Percentiles rank a stretch among this genome's conserved stretches.
Evolutionary conservation across 2,329 filamentous ascomycete genomes (phyloP).

Genomic region (Westerdykella ornata): DNA sequence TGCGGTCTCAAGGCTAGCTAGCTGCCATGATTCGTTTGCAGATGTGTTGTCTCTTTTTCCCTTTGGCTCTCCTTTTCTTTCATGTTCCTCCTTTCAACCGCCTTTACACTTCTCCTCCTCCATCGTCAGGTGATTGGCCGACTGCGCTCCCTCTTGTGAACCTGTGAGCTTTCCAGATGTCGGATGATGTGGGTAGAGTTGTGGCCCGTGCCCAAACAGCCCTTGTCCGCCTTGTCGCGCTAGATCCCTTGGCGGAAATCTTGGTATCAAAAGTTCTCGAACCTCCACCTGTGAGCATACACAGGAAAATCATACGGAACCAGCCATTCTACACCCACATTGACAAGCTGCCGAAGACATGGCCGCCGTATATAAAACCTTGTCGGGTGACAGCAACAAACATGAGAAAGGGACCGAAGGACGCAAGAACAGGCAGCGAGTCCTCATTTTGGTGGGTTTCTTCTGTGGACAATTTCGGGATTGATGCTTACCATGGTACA

Average conservation of each 20-base stretch:
- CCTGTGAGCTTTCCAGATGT: conserved; percentile 2
- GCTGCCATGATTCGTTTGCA: too few relatives aligned
- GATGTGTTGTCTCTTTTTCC: too few relatives aligned
- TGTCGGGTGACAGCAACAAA: conserved; percentile 41
- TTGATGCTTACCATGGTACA: conserved; percentile 16
- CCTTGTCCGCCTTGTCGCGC: neutral
- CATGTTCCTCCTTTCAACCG: too few relatives aligned
- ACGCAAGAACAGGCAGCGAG: conserved; percentile 50
- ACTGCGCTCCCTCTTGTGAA: neutral
- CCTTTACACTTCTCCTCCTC: too few relatives aligned
- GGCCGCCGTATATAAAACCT: conserved; percentile 53
- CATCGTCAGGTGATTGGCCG: too few relatives aligned
- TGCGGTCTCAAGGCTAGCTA: too few relatives aligned
- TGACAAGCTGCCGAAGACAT: conserved; percentile 29
- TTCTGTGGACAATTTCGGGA: conserved; percentile 1
- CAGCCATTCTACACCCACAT: neutral
- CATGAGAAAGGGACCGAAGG: conserved; percentile 26
- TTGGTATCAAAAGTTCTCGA: conserved; percentile 1
- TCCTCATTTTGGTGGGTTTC: conserved; percentile 62
- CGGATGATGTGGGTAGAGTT: conserved; percentile 9
- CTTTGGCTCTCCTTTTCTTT: too few relatives aligned
- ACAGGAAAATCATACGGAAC: neutral
- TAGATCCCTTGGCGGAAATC: neutral
- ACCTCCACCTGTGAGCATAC: neutral
- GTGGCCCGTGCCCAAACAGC: conserved; percentile 10